These are phyloP conservation scores for Asterochloris erici DNA, from an alignment of 139 green algal species.

Conservation along the genomic window DNA sequence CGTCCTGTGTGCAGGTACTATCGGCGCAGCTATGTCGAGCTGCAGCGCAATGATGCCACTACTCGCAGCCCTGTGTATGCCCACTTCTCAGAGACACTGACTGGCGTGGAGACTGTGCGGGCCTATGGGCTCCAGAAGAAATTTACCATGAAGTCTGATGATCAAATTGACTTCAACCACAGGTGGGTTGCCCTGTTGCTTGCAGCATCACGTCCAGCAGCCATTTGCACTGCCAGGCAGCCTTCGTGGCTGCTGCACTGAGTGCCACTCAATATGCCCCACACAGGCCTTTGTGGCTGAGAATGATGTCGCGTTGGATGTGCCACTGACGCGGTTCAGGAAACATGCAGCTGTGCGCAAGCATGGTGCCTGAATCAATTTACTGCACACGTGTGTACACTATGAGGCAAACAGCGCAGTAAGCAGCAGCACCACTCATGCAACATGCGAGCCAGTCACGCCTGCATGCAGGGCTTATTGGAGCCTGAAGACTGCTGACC, in stretches of 20 bases:
- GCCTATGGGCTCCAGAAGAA: slow-evolving; percentile 58
- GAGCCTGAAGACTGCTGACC: slow-evolving; percentile 62
- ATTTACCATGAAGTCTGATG: slow-evolving; percentile 54
- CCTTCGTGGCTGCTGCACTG: too few species aligned
- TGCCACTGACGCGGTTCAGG: too few species aligned
- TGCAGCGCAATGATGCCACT: slow-evolving; percentile 88
- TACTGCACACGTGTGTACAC: too few species aligned
- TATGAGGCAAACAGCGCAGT: too few species aligned
- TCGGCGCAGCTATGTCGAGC: slow-evolving; percentile 82
- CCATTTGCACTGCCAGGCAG: too few species aligned
- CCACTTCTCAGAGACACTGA: slow-evolving; percentile 62
- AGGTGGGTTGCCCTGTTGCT: neutral
- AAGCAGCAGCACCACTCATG: neutral
- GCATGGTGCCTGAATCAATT: too few species aligned
- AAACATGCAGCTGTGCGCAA: too few species aligned
- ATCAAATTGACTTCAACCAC: slow-evolving; percentile 64
- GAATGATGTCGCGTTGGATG: too few species aligned
- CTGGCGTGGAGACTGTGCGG: slow-evolving; percentile 70
- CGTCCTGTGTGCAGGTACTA: slow-evolving; percentile 8
- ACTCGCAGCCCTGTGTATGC: slow-evolving; percentile 81
- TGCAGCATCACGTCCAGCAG: too few species aligned
- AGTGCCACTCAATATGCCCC: too few species aligned
- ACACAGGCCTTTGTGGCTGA: too few species aligned
- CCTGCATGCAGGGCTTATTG: slow-evolving; percentile 53
- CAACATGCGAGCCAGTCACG: neutral